Base-by-base conservation (phyloP, 1,284 basidiomycete species). In the Moniliophthora roreri region DNA sequence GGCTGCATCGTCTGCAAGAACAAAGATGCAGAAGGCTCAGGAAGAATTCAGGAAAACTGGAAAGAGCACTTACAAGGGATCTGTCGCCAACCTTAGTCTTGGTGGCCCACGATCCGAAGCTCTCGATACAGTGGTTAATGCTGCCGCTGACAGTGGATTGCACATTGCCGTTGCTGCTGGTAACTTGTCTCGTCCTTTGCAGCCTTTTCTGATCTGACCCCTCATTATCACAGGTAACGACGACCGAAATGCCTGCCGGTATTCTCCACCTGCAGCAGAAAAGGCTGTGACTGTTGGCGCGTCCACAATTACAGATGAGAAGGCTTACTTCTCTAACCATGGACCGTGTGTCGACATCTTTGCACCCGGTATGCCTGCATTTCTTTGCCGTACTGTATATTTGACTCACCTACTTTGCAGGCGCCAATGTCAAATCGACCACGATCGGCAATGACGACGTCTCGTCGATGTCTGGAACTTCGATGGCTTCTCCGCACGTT, bases 51-150 rank as follows among this genome's bases (percentile, higher is more conserved):
- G 74, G 53, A 74, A 70, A 3, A 80, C 79, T 16, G 85, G 87
- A 51, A 82, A 79, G 66, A 88, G 87, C 58, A 78, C 76, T 56
- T 88, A 93, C 80, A 95, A 95, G 78, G 96, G 96, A 36, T 96
- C 95, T 37, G 95, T 98, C 60, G 94, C 92, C 57, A 98, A 96
- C 81, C 98, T 99, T 96, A 93, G 89, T 68, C 87, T 99, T 51
- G 96, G 96, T 60, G 96, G 96, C 66, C 92, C 93, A 62, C 96
- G 95, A 77, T 94, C 93, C n/a, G 79, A 77, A 38, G 82, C 91
- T 42, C 82, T 98, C 53, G 93, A 99, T 64, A 79, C 82, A 36
- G 85, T 90, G 46, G 93, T 99, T 57, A 87, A 98, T 74, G 79
- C 77, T 50, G 95, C 95, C 51, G 93, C 97, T 52, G 80, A 83